Conservation (phyloP, 805 yeast genomes). For the Ogataea pignaliae region DNA sequence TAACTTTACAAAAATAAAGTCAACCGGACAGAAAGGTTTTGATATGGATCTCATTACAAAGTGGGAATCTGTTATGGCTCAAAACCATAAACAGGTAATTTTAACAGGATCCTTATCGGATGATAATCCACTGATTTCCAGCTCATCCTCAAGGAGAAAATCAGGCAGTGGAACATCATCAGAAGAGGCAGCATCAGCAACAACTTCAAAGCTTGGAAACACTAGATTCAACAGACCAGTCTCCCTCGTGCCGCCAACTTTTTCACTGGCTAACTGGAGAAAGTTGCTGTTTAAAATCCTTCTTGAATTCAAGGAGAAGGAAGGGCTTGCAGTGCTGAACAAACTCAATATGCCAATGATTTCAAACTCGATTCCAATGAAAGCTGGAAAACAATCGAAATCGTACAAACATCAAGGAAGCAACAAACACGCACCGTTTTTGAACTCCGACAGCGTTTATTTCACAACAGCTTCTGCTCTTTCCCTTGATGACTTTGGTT, state of each 20-base stretch:
- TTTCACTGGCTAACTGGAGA: conserved; percentile 22
- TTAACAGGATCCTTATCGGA: conserved; percentile 18
- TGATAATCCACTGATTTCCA: conserved; percentile 20
- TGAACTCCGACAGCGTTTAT: no score
- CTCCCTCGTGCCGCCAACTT: conserved; percentile 22
- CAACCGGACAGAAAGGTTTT: conserved; percentile 2
- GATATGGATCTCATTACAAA: conserved; percentile 7
- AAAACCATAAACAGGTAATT: conserved; percentile 8
- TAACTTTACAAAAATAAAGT: conserved; percentile 8
- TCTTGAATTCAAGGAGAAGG: conserved; percentile 11
- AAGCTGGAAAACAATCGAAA: not conserved
- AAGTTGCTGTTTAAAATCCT: conserved; percentile 14
- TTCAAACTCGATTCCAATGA: no score
- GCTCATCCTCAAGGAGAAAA: conserved; percentile 4
- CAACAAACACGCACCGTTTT: no score
- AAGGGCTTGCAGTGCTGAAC: not conserved
- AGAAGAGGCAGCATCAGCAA: conserved; percentile 1
- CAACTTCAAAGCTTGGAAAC: not conserved
- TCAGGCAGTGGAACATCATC: no score
- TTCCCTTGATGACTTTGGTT: conserved; percentile 1
- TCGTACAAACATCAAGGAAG: not conserved
- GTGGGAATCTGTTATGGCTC: conserved; percentile 6
- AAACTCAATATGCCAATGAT: no score
- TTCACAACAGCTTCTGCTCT: not conserved
- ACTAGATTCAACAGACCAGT: conserved; percentile 5